Evolutionary conservation across 1,284 basidiomycete species (phyloP), one percentile per base, ranked within the genome.

Genomic region (Cystobasidium sp.): DNA sequence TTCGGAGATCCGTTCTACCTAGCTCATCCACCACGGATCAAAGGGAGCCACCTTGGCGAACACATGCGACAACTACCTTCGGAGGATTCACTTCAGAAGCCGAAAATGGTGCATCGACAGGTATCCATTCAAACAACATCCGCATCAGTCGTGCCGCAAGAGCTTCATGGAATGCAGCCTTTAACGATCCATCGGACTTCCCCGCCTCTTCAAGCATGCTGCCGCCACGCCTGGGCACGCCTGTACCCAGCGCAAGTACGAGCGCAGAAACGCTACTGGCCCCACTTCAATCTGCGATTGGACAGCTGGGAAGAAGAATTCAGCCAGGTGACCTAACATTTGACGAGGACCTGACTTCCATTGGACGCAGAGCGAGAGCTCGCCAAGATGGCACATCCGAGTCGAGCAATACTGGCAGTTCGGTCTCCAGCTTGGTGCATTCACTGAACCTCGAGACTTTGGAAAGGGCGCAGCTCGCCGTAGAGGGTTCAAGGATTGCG

Each of bases 141-240:
- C 41, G 52, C 53, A 66, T 41, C 41, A 66, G 64, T 53, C 44
- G 47, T 7, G 22, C 64, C 31, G 64, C 64, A 12, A 52, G 31
- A 53, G 20, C 47, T 18, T 43, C 56, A 9, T 59, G 56, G 56
- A 59, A 41, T 41, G 56, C 37, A 18, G 56, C 56, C 6, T 59
- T 41, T 9, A 53, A 41, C 8, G 39, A 53, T 37, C 31, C 10
- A n/a, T 22, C 49, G 6, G 64, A 66, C 10, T 49, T 44, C 46
- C 51, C 52, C 37, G 37, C 18, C n/a, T 18, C 24, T 4, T 39
- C 31, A 18, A 71, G 44, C 37, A 64, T 71, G 59, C 61, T 71
- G 41, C 69, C 69, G 6, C 69, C 69, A 3, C 58, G 69, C 9
- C 61, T 71, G 7, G 69, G 59, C 9, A 71, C 69, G 20, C 69